phyloP scores from a whole-genome alignment of 768 basidiomycete genomes.

The Plicaturopsis crispa region DNA sequence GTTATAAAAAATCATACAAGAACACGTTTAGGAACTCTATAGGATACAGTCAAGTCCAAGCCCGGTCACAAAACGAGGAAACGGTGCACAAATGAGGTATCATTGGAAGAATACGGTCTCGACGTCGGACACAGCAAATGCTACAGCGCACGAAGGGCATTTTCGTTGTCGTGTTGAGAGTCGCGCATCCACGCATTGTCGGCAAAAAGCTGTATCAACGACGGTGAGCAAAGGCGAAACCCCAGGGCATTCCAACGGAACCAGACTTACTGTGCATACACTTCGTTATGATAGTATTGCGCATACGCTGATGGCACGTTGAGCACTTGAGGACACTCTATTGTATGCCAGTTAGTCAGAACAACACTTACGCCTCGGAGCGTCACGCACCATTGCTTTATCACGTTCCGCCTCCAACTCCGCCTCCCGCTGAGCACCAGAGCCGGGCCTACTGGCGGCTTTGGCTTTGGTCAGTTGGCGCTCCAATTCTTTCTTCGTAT shows the following conservation, averaged over 20 bases:
- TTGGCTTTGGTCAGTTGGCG: conserved; percentile 38
- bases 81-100: too few relatives aligned
- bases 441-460: conserved; percentile 25
- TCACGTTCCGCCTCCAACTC: conserved; percentile 42
- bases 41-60: too few relatives aligned
- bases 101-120: neutral
- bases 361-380: too few relatives aligned
- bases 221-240: too few relatives aligned
- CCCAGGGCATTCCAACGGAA: too few relatives aligned
- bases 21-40: too few relatives aligned
- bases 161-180: conserved; percentile 87
- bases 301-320: conserved; percentile 73
- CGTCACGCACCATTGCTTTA: conserved; percentile 54
- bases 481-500: conserved; percentile 44
- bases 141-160: conserved; percentile 81
- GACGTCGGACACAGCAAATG: conserved; percentile 82
- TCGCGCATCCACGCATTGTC: conserved; percentile 78
- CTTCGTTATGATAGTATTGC: conserved; percentile 75
- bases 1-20: too few relatives aligned
- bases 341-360: conserved; percentile 2
- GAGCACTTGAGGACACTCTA: conserved; percentile 85
- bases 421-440: conserved; percentile 23
- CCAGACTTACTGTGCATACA: conserved; percentile 81
- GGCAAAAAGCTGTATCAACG: conserved; percentile 83
- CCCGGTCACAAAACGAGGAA: too few relatives aligned